These are phyloP conservation scores for Starmerella davenportii DNA, from an alignment of 805 yeast species.

Conservation along the genomic window DNA sequence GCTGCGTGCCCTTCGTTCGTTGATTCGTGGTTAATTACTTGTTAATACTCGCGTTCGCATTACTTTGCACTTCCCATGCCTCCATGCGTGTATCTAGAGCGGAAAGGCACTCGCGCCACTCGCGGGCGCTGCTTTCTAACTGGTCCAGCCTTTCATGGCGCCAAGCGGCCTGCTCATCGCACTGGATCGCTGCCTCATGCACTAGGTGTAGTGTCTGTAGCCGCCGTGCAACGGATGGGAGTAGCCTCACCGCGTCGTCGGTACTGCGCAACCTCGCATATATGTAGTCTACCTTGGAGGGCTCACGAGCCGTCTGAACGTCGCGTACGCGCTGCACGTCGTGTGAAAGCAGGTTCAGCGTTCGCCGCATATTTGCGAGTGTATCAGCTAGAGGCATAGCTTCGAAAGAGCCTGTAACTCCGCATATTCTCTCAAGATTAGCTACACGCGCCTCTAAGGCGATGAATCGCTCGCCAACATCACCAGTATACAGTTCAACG, in stretches of 20 bases:
- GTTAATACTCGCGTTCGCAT: constrained; percentile 1
- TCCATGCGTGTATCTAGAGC: not conserved
- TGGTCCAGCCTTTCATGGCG: not conserved
- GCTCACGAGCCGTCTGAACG: not conserved
- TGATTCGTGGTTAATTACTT: not conserved
- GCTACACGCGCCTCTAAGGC: not conserved
- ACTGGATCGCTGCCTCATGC: constrained; percentile 1
- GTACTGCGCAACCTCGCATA: not conserved
- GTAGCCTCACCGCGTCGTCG: not conserved
- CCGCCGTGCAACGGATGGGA: constrained; percentile 7
- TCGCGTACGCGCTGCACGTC: not conserved
- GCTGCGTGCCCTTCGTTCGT: constrained; percentile 11
- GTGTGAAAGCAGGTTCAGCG: not conserved
- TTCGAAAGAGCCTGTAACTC: too few species aligned
- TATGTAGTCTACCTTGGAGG: not conserved
- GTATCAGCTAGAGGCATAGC: too few species aligned
- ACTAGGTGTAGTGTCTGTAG: constrained; percentile 6
- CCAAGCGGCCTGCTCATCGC: not conserved
- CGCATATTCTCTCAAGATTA: not conserved
- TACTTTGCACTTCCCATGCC: not conserved
- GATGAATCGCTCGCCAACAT: too few species aligned
- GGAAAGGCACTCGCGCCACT: constrained; percentile 3
- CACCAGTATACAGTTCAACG: too few species aligned
- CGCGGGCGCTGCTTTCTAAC: not conserved
- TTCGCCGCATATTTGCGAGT: too few species aligned